Base-by-base conservation (phyloP, 805 yeast genomes). In the Scheffersomyces spartinae region DNA sequence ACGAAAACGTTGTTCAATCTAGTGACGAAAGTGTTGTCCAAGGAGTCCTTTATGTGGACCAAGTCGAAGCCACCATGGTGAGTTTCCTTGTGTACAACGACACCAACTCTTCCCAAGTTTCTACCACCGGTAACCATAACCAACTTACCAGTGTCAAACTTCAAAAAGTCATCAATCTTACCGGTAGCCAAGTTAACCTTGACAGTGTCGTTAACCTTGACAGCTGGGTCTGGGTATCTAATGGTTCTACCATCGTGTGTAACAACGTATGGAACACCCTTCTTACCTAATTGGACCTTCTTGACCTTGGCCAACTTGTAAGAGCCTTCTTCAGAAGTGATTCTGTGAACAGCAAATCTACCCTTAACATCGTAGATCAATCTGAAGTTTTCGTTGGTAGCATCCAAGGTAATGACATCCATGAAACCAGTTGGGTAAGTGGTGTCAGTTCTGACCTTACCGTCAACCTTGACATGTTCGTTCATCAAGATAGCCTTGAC, bases 201-300 rank as follows among this genome's bases (percentile, higher is more conserved):
- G 59, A 88, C 95, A 49, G 97, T 82, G 72, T 88, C 98, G 76
- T 91, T 86, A 56, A 84, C 85, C 71, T 73, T 88, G 78, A 88
- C 76, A 49, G 68, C 64, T 68, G 98, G 98, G 61, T 88, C 97
- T 65, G 97, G 97, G 83, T 86, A 88, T 70, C 97, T 86, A 73
- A 88, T 70, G 60, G 98, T 88, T 78, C 98, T 86, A 68, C 98
- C 97, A 61, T 88, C 98, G 78, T 88, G 98, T 59, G 98, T 88
- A 48, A 88, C 97, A 57, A 82, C 79, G 80, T 83, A 88, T 58
- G 98, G 98, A 53, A 88, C 74, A 60, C 95, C 95, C 71, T 76
- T 84, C 81, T 88, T 91, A 67, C 98, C 97, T 61, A 86, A 74
- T 71, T 84, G 94, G 44, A 88, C 95, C 66, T 81, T 84, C 81